Conservation (phyloP, 805 yeast species). For the Yarrowia hollandica region DNA sequence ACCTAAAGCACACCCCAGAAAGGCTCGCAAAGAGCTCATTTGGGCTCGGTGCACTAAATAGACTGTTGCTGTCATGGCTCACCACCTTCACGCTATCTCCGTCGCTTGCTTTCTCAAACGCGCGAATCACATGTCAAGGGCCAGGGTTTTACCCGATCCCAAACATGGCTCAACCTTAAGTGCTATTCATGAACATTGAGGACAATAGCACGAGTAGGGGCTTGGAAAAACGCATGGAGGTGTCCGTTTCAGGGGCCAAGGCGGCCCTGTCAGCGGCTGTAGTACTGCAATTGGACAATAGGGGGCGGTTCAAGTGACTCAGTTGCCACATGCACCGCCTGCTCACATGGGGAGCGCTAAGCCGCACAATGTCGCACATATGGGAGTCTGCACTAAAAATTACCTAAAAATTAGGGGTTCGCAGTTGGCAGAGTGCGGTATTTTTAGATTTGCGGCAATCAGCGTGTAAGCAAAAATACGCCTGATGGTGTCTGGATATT, state of each 20-base stretch:
- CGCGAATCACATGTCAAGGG: slow-evolving; percentile 22
- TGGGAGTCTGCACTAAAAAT: background rate
- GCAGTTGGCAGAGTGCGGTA: slow-evolving; percentile 11
- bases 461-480: slow-evolving; percentile 5
- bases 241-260: too few relatives aligned
- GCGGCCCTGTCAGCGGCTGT: too few relatives aligned
- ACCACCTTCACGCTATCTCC: background rate
- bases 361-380: background rate
- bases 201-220: too few relatives aligned
- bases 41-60: too few relatives aligned
- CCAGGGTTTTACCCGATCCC: background rate
- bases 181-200: too few relatives aligned
- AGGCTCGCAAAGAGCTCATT: too few relatives aligned
- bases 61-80: too few relatives aligned
- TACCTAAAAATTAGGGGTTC: slow-evolving; percentile 5
- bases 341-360: slow-evolving; percentile 2
- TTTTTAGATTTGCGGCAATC: slow-evolving; percentile 14
- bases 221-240: too few relatives aligned
- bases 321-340: background rate
- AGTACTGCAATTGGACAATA: too few relatives aligned
- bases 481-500: slow-evolving; percentile 1
- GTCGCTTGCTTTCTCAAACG: slow-evolving; percentile 20
- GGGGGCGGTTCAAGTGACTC: too few relatives aligned
- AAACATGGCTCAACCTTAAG: background rate
- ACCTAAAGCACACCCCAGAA: too few relatives aligned